Evolutionary conservation across 2,329 filamentous ascomycete species (phyloP).

Genomic region (Penicillium sp.): DNA sequence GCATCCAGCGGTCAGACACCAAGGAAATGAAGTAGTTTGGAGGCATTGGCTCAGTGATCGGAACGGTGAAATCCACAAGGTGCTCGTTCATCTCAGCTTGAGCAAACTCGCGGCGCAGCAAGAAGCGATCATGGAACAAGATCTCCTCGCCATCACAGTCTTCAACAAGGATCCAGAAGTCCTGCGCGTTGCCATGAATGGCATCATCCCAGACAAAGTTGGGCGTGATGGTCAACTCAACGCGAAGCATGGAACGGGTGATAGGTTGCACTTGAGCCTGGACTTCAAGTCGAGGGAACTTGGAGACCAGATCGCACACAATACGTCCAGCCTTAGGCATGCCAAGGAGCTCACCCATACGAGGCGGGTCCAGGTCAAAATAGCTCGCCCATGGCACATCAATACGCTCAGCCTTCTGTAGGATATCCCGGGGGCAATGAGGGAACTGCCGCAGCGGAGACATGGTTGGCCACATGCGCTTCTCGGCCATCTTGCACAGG

Average conservation of each 20-base stretch:
- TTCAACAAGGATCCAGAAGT: constrained; percentile 95
- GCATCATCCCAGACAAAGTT: constrained; percentile 95
- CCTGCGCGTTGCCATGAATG: constrained; percentile 80
- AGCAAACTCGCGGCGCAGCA: constrained; percentile 85
- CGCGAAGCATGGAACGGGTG: constrained; percentile 83
- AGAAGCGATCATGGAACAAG: constrained; percentile 87
- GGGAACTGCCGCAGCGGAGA: constrained; percentile 88
- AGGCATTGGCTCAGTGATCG: constrained; percentile 95
- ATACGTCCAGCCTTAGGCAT: constrained; percentile 81
- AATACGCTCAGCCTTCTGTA: constrained; percentile 89
- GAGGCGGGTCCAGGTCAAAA: constrained; percentile 91
- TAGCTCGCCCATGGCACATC: constrained; percentile 91
- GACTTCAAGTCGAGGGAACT: constrained; percentile 88
- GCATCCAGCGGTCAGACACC: constrained; percentile 96
- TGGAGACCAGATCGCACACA: constrained; percentile 80
- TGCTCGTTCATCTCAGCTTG: constrained; percentile 84
- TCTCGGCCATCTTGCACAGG: constrained; percentile 98
- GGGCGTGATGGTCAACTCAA: constrained; percentile 85
- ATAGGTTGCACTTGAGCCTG: constrained; percentile 92
- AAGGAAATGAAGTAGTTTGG: constrained; percentile 98
- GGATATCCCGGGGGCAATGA: constrained; percentile 72
- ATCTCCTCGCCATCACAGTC: constrained; percentile 97
- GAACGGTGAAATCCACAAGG: constrained; percentile 90
- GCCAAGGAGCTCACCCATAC: constrained; percentile 90
- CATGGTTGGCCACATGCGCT: constrained; percentile 99